These are phyloP conservation scores for Sphagnum fallax DNA, from an alignment of 228 moss, liverwort and hornwort genomes.

Conservation along the genomic window DNA sequence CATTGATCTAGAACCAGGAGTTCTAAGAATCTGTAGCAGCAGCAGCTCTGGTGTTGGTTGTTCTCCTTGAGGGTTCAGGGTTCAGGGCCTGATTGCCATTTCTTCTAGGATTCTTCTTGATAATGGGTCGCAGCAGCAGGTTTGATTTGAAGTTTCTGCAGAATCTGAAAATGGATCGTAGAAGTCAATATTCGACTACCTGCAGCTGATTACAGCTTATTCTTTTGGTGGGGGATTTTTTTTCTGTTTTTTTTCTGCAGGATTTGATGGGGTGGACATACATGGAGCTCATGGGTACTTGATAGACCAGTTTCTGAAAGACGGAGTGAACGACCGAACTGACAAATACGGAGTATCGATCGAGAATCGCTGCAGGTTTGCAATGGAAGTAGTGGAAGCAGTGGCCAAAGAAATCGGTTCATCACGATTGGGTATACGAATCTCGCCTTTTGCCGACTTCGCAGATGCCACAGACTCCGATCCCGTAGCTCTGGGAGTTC, in stretches of 20 bases:
- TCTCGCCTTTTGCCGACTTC: slow-evolving; percentile 8
- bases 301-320: slow-evolving; percentile 20
- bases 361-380: slow-evolving; percentile 22
- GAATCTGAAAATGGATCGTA: no score
- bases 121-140: no score
- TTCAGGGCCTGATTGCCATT: no score
- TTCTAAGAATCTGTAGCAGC: no score
- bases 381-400: slow-evolving; percentile 10
- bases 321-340: slow-evolving; percentile 16
- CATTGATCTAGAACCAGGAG: no score
- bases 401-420: slow-evolving; percentile 14
- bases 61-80: no score
- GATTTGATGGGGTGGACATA: slow-evolving; percentile 27
- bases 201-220: no score
- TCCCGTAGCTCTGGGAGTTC: not conserved
- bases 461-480: slow-evolving; percentile 4
- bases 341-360: slow-evolving; percentile 17
- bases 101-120: no score
- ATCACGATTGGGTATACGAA: slow-evolving; percentile 8
- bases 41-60: no score
- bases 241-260: not conserved
- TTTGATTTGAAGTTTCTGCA: no score
- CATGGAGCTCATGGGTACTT: slow-evolving; percentile 10
- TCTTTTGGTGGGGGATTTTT: no score
- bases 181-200: no score